Conservation (phyloP, 2,329 filamentous ascomycete species). For the Taxawa tesnikishii region DNA sequence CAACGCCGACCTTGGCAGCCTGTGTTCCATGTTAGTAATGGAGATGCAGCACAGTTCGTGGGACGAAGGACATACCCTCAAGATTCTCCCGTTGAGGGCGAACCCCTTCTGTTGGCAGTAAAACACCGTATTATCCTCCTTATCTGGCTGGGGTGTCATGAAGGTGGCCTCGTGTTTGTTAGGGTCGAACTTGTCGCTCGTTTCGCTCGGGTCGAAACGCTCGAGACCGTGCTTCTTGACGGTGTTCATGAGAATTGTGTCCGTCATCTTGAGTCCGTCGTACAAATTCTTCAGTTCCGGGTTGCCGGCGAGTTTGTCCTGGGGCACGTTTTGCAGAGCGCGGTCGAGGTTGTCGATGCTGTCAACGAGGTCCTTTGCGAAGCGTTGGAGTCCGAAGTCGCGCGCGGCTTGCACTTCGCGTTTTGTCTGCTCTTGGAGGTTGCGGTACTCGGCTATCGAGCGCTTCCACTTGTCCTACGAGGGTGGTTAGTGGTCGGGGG, state of each 20-base stretch:
- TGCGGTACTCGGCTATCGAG: constrained; percentile 91
- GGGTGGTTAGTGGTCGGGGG: constrained; percentile 5
- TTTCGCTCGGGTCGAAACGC: constrained; percentile 62
- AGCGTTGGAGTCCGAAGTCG: constrained; percentile 88
- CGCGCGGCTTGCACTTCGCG: constrained; percentile 79
- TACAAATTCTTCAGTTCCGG: constrained; percentile 71
- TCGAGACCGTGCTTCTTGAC: constrained; percentile 90
- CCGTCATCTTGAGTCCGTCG: constrained; percentile 90
- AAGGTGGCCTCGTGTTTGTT: constrained; percentile 96
- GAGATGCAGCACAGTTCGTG: neutral
- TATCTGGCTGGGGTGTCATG: constrained; percentile 74
- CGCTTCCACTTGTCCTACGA: constrained; percentile 84
- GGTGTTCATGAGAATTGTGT: constrained; percentile 73
- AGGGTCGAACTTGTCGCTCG: constrained; percentile 82
- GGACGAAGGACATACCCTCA: constrained; percentile 42
- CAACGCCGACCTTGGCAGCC: constrained; percentile 91
- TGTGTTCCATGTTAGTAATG: constrained; percentile 10
- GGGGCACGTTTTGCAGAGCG: constrained; percentile 66
- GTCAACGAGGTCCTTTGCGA: constrained; percentile 90
- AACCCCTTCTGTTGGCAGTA: constrained; percentile 93
- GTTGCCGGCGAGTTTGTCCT: constrained; percentile 57
- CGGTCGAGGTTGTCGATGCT: constrained; percentile 96
- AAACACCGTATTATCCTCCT: constrained; percentile 85
- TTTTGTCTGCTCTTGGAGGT: constrained; percentile 87
- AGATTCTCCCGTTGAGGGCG: constrained; percentile 75